phyloP scores from a whole-genome alignment of 768 basidiomycete genomes.

The Xerocomellus dryophilus region DNA sequence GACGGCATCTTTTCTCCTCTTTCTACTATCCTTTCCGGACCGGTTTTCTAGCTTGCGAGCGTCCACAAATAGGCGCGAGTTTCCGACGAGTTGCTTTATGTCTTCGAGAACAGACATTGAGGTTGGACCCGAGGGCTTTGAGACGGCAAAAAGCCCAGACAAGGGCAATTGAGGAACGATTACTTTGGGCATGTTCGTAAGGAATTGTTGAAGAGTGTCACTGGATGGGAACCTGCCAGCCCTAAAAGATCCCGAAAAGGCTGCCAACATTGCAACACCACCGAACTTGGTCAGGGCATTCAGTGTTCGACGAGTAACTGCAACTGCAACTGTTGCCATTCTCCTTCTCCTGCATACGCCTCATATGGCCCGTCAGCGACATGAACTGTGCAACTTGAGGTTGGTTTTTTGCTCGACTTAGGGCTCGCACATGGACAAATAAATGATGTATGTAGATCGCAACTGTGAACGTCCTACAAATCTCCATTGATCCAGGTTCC shows the following conservation, averaged over 20 bases:
- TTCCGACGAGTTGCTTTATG: constrained; percentile 73
- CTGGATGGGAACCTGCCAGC: too few species aligned
- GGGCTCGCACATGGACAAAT: not conserved
- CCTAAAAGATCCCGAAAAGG: too few species aligned
- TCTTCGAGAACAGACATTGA: constrained; percentile 89
- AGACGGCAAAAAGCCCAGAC: constrained; percentile 81
- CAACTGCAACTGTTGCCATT: too few species aligned
- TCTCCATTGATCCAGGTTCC: constrained; percentile 51
- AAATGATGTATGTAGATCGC: not conserved
- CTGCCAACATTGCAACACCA: too few species aligned
- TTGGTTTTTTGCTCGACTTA: not conserved
- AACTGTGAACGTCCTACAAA: constrained; percentile 4
- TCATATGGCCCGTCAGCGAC: too few species aligned
- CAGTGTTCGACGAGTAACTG: too few species aligned
- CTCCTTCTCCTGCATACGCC: too few species aligned
- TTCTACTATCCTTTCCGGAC: constrained; percentile 45
- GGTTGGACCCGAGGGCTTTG: constrained; percentile 89
- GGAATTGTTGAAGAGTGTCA: not conserved
- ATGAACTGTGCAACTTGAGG: too few species aligned
- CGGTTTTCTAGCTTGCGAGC: constrained; percentile 51
- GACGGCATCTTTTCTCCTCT: constrained; percentile 42
- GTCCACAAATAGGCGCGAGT: constrained; percentile 76
- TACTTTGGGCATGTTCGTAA: constrained; percentile 64
- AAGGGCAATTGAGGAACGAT: constrained; percentile 53
- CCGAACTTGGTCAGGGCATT: too few species aligned